Evolutionary conservation across 371 early-diverging fungal genomes (phyloP).

Genomic region (Mortierella sp.): DNA sequence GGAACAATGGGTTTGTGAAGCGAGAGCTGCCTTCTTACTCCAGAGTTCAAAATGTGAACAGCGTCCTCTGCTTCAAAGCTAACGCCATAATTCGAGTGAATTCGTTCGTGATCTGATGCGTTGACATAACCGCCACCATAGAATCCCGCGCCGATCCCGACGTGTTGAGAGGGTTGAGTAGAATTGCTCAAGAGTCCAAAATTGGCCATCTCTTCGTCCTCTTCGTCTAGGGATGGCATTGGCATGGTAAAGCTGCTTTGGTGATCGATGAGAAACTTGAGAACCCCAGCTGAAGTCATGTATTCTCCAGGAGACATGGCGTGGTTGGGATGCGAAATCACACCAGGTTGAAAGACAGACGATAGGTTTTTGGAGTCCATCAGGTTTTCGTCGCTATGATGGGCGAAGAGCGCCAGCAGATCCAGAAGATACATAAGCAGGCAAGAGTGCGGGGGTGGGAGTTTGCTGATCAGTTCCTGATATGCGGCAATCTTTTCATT

Average conservation of each 20-base stretch:
- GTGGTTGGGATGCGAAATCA: conserved; percentile 67
- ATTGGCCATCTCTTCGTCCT: conserved; percentile 40
- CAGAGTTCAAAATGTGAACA: conserved; percentile 20
- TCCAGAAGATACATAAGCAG: conserved; percentile 70
- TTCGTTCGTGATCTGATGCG: conserved; percentile 35
- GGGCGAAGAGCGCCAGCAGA: conserved; percentile 63
- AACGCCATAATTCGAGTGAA: conserved; percentile 22
- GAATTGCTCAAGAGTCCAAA: conserved; percentile 24
- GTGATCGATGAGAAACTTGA: conserved; percentile 66
- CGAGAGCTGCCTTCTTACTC: conserved; percentile 34
- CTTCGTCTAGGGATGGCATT: conserved; percentile 51
- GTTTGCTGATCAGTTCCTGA: conserved; percentile 60
- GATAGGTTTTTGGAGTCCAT: conserved; percentile 70
- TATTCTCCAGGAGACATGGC: conserved; percentile 66
- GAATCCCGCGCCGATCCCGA: conserved; percentile 1
- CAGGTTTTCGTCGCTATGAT: conserved; percentile 59
- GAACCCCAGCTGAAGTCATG: conserved; percentile 64
- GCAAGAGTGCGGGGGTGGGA: conserved; percentile 66
- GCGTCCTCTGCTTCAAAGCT: conserved; percentile 33
- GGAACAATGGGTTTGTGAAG: conserved; percentile 38
- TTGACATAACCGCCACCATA: conserved; percentile 30
- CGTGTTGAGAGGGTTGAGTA: conserved; percentile 4
- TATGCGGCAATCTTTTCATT: conserved; percentile 62
- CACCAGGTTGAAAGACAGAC: conserved; percentile 71
- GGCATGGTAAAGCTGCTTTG: conserved; percentile 57